Conservation (phyloP, 805 yeast species). For the Ogataea zsoltii region DNA sequence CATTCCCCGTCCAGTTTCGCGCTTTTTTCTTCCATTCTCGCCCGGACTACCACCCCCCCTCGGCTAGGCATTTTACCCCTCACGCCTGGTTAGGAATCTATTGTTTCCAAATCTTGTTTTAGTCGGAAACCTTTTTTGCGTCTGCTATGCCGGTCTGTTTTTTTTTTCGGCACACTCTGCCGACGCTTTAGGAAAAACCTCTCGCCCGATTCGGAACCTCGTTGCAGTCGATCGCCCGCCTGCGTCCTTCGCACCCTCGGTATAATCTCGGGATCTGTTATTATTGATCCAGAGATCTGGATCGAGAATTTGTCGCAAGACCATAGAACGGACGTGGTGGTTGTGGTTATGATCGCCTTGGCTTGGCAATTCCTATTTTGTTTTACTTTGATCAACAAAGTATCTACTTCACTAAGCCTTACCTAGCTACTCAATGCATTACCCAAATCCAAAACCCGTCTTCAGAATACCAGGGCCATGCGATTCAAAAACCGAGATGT, state of each 20-base stretch:
- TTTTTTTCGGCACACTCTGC: not conserved
- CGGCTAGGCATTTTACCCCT: constrained; percentile 1
- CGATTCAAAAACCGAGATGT: too few species aligned
- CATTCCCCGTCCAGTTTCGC: constrained; percentile 1
- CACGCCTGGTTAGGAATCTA: constrained; percentile 1
- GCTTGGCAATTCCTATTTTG: too few species aligned
- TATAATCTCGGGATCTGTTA: not conserved
- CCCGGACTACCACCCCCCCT: not conserved
- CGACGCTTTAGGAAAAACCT: constrained; percentile 1
- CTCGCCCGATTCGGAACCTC: not conserved
- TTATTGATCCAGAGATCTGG: not conserved
- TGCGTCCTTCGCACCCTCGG: not conserved
- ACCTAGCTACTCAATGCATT: too few species aligned
- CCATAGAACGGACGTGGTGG: too few species aligned
- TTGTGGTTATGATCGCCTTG: too few species aligned
- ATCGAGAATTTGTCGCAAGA: too few species aligned
- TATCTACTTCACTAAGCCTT: too few species aligned
- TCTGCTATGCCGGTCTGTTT: not conserved
- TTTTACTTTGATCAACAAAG: too few species aligned
- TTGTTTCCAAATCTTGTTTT: constrained; percentile 2
- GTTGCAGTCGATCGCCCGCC: not conserved
- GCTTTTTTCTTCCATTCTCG: not conserved
- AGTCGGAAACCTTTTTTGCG: constrained; percentile 3
- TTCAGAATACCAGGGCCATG: too few species aligned
- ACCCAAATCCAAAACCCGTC: too few species aligned